Evolutionary conservation across 306 rosid species (phyloP), one percentile per base, ranked within the genome.

Genomic region (Senna siamea): DNA sequence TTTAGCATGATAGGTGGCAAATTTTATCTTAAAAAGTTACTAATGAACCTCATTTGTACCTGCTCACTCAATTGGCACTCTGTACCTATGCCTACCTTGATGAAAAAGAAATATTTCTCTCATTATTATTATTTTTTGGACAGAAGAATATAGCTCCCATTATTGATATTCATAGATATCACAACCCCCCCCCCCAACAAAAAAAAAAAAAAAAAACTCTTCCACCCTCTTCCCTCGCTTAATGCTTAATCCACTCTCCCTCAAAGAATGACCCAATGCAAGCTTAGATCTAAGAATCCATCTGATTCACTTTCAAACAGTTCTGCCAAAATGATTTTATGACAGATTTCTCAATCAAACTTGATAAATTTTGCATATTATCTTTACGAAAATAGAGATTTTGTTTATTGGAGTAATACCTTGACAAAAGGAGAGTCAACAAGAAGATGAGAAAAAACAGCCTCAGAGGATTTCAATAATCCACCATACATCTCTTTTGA

Each of bases 401-500:
- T 55, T 14, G 41, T 43, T 73, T 59, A 66, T 50, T 48, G 66
- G 72, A 11, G 61, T 53, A 50, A 60, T 88, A 91, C 97, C 97
- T 81, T 83, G 68, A 91, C 92, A 81, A 91, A 91, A 17, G 94
- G 90, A 77, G 92, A 76, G 81, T 91, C 87, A n/a, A 84, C 87
- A 52, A 91, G 90, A 83, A 87, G 97, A 80, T 91, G 97, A 72
- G 94, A 87, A 65, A 75, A 82, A 65, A 89, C 97, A 6, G 81
- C 72, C 55, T 73, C 57, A 37, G 94, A 87, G 72, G 94, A 91
- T 75, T 80, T 79, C 83, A 91, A 66, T 76, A 78, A 76, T 74
- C 93, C 92, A n/a, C 82, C 89, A 23, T 91, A 91, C 97, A 87
- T 91, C 87, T 91, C 94, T 87, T 89, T 89, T 52, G 97, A 91